Evolutionary conservation across 306 rosid genomes (phyloP), one percentile per base, ranked within the genome.

Genomic region (Cicer bijugum): DNA sequence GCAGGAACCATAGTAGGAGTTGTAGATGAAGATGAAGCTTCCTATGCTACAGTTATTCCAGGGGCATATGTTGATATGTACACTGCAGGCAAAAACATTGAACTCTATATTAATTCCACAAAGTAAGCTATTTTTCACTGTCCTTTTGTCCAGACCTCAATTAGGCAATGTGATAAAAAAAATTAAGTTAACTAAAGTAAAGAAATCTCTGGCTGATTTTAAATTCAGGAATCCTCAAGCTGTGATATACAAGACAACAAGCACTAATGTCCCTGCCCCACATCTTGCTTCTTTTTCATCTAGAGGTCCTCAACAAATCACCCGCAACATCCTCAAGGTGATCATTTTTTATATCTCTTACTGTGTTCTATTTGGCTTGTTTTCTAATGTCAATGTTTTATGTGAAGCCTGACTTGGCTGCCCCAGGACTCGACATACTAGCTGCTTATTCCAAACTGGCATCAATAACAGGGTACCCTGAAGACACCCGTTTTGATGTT

Each of bases 361-460:
- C 37, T 35, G 3, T 44, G 15, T 48, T 71, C 20, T 62, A 62
- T 56, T 62, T 56, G 46, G 42, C 6, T 69, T 15, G 16, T 20
- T 3, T 38, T 48, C 74, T 75, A 66, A 78, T 23, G 44, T 64
- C 2, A 53, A 6, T 6, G 16, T 78, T 71, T 70, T 78, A 33
- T 71, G 77, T 60, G 70, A 86, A 93, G 97, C 96, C 96, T 48
- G 97, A 93, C 75, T 48, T 93, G 71, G 77, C 86, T 39, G 98
- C 98, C 12, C 96, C 96, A 10, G 98, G 98, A 77, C 7, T 88
- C 67, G 83, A 89, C 87, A 93, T 93, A 37, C 78, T 93, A 60
- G 94, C 97, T 60, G 96, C 81, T 38, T 91, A 45, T 77, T 81
- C 97, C 75, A 71, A 78, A 71, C 8, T 85, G 43, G 43, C 80